These are phyloP conservation scores for Raffaelea albimanens DNA, from an alignment of 2,329 filamentous ascomycete species.

Conservation along the genomic window DNA sequence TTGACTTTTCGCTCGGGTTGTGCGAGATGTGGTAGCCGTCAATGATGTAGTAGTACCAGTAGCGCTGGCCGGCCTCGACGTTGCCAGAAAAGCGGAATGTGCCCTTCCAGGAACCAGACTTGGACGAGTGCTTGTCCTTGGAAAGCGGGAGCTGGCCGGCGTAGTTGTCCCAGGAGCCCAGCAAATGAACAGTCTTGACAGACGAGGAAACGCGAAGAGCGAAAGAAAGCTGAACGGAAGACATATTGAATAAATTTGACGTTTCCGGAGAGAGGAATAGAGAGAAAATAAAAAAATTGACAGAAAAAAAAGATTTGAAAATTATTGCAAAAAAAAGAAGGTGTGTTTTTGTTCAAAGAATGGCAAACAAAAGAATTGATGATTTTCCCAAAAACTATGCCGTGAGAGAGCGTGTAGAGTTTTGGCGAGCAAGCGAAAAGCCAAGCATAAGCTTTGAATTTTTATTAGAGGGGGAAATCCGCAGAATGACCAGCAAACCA, in stretches of 20 bases:
- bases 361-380: no score
- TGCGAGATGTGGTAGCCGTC: slow-evolving; percentile 97
- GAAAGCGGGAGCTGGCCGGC: slow-evolving; percentile 86
- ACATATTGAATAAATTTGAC: slow-evolving; percentile 40
- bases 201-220: slow-evolving; percentile 90
- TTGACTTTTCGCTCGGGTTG: slow-evolving; percentile 83
- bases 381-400: background rate
- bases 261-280: no score
- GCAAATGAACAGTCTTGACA: slow-evolving; percentile 94
- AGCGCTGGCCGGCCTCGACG: slow-evolving; percentile 79
- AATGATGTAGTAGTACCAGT: slow-evolving; percentile 99
- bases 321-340: background rate
- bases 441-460: background rate
- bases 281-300: slow-evolving; percentile 19
- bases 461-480: background rate
- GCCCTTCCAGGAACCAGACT: slow-evolving; percentile 88
- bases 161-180: slow-evolving; percentile 99
- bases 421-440: background rate
- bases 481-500: slow-evolving; percentile 12
- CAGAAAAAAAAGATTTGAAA: background rate
- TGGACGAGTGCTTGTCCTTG: slow-evolving; percentile 73
- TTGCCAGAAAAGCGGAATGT: slow-evolving; percentile 90
- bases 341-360: slow-evolving; percentile 23
- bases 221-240: slow-evolving; percentile 89
- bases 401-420: slow-evolving; percentile 11